phyloP scores from a whole-genome alignment of 768 basidiomycete genomes.

The Tephrocybe sp. region DNA sequence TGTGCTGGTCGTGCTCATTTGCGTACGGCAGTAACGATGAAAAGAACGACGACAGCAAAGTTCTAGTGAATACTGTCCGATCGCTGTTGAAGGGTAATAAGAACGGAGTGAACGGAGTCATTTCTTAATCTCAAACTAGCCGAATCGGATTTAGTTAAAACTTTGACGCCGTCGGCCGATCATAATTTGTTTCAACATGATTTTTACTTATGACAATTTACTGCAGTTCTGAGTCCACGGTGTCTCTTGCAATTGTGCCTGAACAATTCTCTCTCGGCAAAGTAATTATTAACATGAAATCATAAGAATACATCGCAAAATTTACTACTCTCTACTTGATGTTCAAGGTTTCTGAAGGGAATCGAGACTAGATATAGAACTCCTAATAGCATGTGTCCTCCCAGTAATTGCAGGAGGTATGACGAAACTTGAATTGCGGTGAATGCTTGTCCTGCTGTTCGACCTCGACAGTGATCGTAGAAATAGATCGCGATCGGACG shows the following conservation, averaged over 20 bases:
- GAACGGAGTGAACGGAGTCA: conserved; percentile 3
- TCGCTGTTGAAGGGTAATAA: too few species aligned
- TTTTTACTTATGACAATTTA: too few species aligned
- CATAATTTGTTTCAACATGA: too few species aligned
- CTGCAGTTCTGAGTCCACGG: too few species aligned
- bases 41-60: neutral
- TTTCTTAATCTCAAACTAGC: neutral
- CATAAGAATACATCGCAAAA: too few species aligned
- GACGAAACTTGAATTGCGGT: conserved; percentile 33
- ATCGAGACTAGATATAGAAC: conserved; percentile 22
- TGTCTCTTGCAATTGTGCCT: too few species aligned
- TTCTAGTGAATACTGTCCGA: neutral
- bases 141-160: conserved; percentile 3
- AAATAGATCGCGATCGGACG: conserved; percentile 39
- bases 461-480: conserved; percentile 44
- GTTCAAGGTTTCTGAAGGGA: conserved; percentile 12
- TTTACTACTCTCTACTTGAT: too few species aligned
- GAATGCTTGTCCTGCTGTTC: conserved; percentile 37
- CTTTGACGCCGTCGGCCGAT: conserved; percentile 7
- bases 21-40: neutral
- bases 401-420: conserved; percentile 29
- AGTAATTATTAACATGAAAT: too few species aligned
- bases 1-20: conserved; percentile 15
- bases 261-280: too few species aligned
- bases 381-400: conserved; percentile 14